Conservation (phyloP, 805 yeast genomes). For the Alloascoidea hylecoeti region DNA sequence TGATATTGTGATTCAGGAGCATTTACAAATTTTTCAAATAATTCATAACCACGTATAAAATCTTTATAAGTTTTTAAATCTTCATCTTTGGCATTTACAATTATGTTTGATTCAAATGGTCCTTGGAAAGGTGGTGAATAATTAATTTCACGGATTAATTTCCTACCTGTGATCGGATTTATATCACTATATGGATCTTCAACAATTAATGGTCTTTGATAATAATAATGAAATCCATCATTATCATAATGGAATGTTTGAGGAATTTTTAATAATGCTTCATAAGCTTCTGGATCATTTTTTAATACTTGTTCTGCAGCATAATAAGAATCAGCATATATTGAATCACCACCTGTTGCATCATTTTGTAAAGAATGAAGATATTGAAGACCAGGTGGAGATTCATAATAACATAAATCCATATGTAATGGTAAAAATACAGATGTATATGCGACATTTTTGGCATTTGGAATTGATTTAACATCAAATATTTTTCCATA, state of each 20-base stretch:
- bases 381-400: slow-evolving; percentile 70
- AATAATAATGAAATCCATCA: slow-evolving; percentile 46
- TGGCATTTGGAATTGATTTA: slow-evolving; percentile 33
- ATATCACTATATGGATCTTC: slow-evolving; percentile 27
- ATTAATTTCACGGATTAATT: slow-evolving; percentile 39
- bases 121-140: slow-evolving; percentile 81
- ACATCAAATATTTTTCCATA: slow-evolving; percentile 66
- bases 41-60: slow-evolving; percentile 39
- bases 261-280: slow-evolving; percentile 48
- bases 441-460: slow-evolving; percentile 57
- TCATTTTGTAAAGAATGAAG: slow-evolving; percentile 34
- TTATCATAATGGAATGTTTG: slow-evolving; percentile 56
- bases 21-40: slow-evolving; percentile 46
- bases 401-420: slow-evolving; percentile 65
- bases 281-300: slow-evolving; percentile 45
- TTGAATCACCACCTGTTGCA: slow-evolving; percentile 51
- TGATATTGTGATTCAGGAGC: slow-evolving; percentile 38
- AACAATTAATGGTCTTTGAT: slow-evolving; percentile 46
- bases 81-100: slow-evolving; percentile 25
- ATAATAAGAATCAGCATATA: slow-evolving; percentile 55
- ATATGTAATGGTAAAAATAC: slow-evolving; percentile 58
- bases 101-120: slow-evolving; percentile 50
- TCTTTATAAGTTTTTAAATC: slow-evolving; percentile 27
- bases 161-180: slow-evolving; percentile 15
- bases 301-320: slow-evolving; percentile 45